Conservation (phyloP, 306 rosid genomes). For the Biancaea sappan region DNA sequence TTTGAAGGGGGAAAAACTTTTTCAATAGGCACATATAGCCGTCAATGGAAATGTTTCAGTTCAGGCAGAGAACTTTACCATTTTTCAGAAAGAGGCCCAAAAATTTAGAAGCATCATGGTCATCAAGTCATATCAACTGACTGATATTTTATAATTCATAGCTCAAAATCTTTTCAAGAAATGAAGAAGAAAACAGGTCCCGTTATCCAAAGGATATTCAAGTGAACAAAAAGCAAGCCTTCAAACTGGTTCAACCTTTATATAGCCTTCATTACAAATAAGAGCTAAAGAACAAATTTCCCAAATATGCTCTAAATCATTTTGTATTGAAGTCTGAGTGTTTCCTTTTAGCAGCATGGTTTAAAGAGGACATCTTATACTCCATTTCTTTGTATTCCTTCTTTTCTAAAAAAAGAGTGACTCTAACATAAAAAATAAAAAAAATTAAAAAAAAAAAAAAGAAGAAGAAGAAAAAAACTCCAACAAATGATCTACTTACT, state of each 20-base stretch:
- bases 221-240: not conserved
- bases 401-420: not conserved
- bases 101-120: slow-evolving; percentile 5
- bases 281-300: not conserved
- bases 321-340: slow-evolving; percentile 3
- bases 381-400: not conserved
- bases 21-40: not conserved
- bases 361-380: not conserved
- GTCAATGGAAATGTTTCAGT: slow-evolving; percentile 24
- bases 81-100: not conserved
- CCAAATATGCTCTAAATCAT: slow-evolving; percentile 7
- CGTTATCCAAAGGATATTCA: not conserved
- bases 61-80: not conserved
- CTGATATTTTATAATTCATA: slow-evolving; percentile 5
- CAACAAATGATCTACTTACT: not conserved
- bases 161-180: not conserved
- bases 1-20: not conserved
- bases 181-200: not conserved
- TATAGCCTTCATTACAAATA: not conserved
- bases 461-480: not conserved
- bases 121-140: not conserved
- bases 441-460: too few species aligned
- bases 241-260: not conserved
- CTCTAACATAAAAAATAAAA: too few species aligned
- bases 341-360: not conserved